Evolutionary conservation across 2,329 filamentous ascomycete species (phyloP).

Genomic region (Fusarium verrucosum): DNA sequence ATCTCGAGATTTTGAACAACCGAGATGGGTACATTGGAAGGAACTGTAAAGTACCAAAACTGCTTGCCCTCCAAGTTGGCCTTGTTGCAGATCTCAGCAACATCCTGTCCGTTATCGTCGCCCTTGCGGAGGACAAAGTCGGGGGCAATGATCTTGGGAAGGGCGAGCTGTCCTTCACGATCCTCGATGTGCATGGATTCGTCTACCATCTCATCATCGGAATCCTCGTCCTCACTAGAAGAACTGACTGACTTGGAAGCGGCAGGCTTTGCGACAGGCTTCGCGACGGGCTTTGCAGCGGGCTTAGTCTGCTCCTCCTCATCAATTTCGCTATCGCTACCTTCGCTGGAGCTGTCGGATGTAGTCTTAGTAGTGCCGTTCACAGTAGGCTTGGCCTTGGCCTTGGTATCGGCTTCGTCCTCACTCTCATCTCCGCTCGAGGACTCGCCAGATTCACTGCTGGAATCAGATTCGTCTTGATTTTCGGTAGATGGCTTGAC

Average conservation of each 20-base stretch:
- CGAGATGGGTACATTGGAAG: constrained; percentile 73
- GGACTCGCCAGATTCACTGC: constrained; percentile 32
- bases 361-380: constrained; percentile 24
- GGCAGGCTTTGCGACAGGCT: constrained; percentile 22
- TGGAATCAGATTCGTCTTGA: constrained; percentile 35
- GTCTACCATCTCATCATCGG: constrained; percentile 49
- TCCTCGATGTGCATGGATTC: constrained; percentile 54
- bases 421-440: constrained; percentile 46
- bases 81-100: constrained; percentile 65
- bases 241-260: constrained; percentile 30
- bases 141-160: constrained; percentile 59
- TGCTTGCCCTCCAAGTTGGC: constrained; percentile 74
- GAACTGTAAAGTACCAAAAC: constrained; percentile 82
- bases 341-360: constrained; percentile 40
- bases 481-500: constrained; percentile 25
- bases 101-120: constrained; percentile 54
- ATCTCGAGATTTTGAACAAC: constrained; percentile 72
- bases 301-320: constrained; percentile 33
- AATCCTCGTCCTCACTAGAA: constrained; percentile 43
- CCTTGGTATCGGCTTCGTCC: constrained; percentile 32
- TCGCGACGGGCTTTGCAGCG: constrained; percentile 16
- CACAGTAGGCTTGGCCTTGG: constrained; percentile 36
- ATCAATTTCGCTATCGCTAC: constrained; percentile 42
- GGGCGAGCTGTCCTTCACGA: constrained; percentile 51
- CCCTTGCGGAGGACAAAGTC: constrained; percentile 65